Conservation (phyloP, 202 grass and related monocot genomes). For the Setaria viridis region DNA sequence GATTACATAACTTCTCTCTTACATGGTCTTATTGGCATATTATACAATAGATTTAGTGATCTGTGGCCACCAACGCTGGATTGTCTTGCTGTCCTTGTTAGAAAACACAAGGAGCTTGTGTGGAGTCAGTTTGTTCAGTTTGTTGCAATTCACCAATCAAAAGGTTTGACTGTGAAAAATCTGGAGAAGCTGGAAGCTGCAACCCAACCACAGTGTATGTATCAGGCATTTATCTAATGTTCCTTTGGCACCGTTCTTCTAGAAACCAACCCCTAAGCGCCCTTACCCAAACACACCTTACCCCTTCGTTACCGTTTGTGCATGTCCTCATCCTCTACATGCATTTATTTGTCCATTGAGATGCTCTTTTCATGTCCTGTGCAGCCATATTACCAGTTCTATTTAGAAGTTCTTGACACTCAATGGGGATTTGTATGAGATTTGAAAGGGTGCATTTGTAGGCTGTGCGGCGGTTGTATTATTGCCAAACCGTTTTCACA, state of each 20-base stretch:
- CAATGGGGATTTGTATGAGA: not conserved
- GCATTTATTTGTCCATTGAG: slow-evolving; percentile 21
- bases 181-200: slow-evolving; percentile 55
- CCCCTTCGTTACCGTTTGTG: not conserved
- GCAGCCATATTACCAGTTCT: not conserved
- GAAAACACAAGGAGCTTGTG: slow-evolving; percentile 74
- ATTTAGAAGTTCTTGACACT: slow-evolving; percentile 20
- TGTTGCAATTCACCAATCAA: slow-evolving; percentile 61
- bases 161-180: slow-evolving; percentile 44
- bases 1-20: slow-evolving; percentile 81
- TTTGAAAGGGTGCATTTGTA: not conserved
- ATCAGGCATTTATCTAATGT: slow-evolving; percentile 22
- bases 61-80: slow-evolving; percentile 79
- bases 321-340: slow-evolving; percentile 2
- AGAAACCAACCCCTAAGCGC: not conserved
- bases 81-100: slow-evolving; percentile 76
- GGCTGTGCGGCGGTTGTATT: not conserved
- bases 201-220: slow-evolving; percentile 65
- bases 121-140: slow-evolving; percentile 78
- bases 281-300: slow-evolving; percentile 1
- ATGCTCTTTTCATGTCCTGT: slow-evolving; percentile 17
- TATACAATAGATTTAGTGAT: slow-evolving; percentile 88
- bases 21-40: slow-evolving; percentile 81
- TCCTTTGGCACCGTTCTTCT: slow-evolving; percentile 34
- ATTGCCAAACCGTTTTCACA: not conserved